Evolutionary conservation across 257 asterid genomes (phyloP), one percentile per base, ranked within the genome.

Genomic region (Solanum pimpinellifolium): DNA sequence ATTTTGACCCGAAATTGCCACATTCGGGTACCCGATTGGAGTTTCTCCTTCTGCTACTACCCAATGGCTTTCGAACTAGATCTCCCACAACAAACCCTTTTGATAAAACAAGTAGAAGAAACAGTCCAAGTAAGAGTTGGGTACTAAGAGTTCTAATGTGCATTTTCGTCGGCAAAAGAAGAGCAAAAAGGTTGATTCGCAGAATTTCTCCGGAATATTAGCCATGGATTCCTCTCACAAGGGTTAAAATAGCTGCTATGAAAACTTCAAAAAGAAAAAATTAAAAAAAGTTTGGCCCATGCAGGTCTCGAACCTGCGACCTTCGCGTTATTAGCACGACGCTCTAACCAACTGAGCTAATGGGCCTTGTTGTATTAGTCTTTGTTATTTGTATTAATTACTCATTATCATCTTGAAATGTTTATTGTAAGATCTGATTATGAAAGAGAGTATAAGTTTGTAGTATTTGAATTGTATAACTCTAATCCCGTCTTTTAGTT

Each of bases 281-380:
- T 2, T 0, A 1, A 11, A 23, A 6, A 5, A 23, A 2, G 0
- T 49, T 35, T 35, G 93, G 91, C 91, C 91, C 88, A 91, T 86
- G 89, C 91, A 91, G 89, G 91, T 91, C 82, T 91, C 90, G 91
- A 91, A 91, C 93, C 91, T 88, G 90, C 85, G 90, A 91, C 91
- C 90, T 91, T 89, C 90, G 89, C 90, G 91, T 89, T 89, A 91
- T 89, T 90, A 86, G 89, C 90, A 91, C 91, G 89, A 91, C 90
- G 88, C 91, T 89, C 93, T 88, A 88, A 89, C 90, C 93, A 89
- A 73, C 90, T 91, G 90, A 89, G 93, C 89, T 91, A 90, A 90
- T 88, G 41, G 87, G 89, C 89, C 91, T 0, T 39, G 21, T 2
- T 49, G 59, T 49, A 7, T 6, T 16, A 29, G 5, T 1, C 3